A percentile compares a stretch with the other conserved stretches of the same genome.
phyloP scores from a whole-genome alignment of 768 basidiomycete genomes.

The Suillus lakei region DNA sequence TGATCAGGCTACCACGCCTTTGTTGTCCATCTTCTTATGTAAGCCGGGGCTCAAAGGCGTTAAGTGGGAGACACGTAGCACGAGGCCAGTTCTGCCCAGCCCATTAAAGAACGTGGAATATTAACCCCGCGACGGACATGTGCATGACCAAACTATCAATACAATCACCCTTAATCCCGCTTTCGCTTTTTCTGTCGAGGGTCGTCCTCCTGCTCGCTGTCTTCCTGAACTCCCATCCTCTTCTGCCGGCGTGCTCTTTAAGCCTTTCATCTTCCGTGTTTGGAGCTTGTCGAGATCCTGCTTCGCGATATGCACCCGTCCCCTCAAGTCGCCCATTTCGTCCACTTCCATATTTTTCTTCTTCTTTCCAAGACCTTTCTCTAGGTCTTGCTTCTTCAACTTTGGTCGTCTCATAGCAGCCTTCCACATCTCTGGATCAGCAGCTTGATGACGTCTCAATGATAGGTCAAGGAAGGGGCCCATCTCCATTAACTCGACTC shows the following conservation, averaged over 20 bases:
- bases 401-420: slow-evolving; percentile 84
- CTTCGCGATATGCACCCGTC: slow-evolving; percentile 84
- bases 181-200: slow-evolving; percentile 20
- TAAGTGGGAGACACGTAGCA: slow-evolving; percentile 10
- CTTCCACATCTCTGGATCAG: slow-evolving; percentile 82
- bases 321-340: slow-evolving; percentile 96
- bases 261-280: slow-evolving; percentile 95
- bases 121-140: background rate
- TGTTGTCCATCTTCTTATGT: slow-evolving; percentile 21
- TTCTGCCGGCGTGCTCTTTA: slow-evolving; percentile 52
- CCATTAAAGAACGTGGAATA: background rate
- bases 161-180: slow-evolving; percentile 14
- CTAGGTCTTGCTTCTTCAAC: slow-evolving; percentile 85
- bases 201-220: slow-evolving; percentile 7
- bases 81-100: background rate
- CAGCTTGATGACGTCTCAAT: slow-evolving; percentile 72
- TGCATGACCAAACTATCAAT: slow-evolving; percentile 19
- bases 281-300: slow-evolving; percentile 90
- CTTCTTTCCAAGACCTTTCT: slow-evolving; percentile 89
- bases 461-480: slow-evolving; percentile 89
- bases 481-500: slow-evolving; percentile 84
- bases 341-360: slow-evolving; percentile 95
- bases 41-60: slow-evolving; percentile 13
- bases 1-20: slow-evolving; percentile 6
- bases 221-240: slow-evolving; percentile 13